phyloP scores from a whole-genome alignment of 2,329 filamentous ascomycete genomes.

The Cephalotrichum gorgonifer region DNA sequence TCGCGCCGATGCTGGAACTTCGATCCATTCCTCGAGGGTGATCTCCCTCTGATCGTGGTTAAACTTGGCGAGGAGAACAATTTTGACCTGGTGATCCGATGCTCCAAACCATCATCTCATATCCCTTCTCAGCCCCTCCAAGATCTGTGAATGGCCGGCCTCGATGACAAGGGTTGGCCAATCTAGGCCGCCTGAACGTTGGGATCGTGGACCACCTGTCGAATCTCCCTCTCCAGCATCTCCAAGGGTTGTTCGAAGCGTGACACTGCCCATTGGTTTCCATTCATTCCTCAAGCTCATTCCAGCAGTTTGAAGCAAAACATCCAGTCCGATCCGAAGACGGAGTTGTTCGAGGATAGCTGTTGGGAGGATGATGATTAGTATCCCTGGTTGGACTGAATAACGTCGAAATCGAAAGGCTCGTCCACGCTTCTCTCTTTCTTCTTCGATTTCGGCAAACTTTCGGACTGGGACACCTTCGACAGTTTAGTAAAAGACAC shows the following conservation, averaged over 20 bases:
- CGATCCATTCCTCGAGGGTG: neutral
- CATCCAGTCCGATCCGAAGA: neutral
- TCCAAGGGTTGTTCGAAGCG: neutral
- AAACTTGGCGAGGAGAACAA: slow-evolving; percentile 7
- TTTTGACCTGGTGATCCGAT: slow-evolving; percentile 8
- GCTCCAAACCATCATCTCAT: slow-evolving; percentile 8
- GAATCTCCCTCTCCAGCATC: neutral
- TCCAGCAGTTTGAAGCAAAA: neutral
- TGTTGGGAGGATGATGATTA: neutral
- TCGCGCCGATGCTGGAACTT: neutral
- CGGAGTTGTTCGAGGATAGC: neutral
- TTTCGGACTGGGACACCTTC: neutral
- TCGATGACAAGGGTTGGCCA: slow-evolving; percentile 7
- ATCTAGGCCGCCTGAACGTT: neutral
- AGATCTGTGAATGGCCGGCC: neutral
- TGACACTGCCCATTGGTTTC: neutral
- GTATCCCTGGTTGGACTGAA: neutral
- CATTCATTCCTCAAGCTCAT: neutral
- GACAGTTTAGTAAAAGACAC: neutral
- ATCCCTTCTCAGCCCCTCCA: slow-evolving; percentile 2
- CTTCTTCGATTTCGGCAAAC: neutral
- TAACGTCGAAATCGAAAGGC: neutral
- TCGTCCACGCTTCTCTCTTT: neutral
- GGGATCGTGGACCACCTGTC: neutral
- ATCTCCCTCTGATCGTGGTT: neutral